Conservation (phyloP, 2,329 filamentous ascomycete genomes). For the Leptographium galeiforme region DNA sequence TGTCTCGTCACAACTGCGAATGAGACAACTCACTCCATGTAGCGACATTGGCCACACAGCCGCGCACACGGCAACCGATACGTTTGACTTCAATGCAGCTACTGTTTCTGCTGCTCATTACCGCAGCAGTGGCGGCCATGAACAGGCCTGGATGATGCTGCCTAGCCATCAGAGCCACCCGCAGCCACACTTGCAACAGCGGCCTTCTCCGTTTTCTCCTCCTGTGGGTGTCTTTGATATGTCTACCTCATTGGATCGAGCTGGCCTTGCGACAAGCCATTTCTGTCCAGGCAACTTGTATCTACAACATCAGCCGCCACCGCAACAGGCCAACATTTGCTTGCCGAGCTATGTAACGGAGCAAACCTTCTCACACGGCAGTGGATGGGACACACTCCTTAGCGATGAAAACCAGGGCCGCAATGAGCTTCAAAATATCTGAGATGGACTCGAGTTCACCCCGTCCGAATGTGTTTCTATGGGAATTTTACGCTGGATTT, state of each 20-base stretch:
- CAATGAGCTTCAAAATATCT: background rate
- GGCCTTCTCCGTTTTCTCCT: constrained; percentile 1
- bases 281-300: background rate
- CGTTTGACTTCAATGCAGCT: constrained; percentile 17
- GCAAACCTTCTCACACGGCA: background rate
- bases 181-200: background rate
- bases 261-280: background rate
- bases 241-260: background rate
- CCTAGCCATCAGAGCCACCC: background rate
- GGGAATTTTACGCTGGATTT: background rate
- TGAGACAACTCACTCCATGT: constrained; percentile 36
- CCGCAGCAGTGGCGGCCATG: background rate
- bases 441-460: background rate
- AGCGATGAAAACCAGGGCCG: background rate
- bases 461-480: background rate
- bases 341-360: background rate
- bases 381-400: constrained; percentile 5
- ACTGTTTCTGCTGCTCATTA: background rate
- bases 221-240: background rate
- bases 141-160: background rate
- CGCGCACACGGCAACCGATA: background rate
- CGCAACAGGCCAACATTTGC: background rate
- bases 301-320: background rate
- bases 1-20: constrained; percentile 17
- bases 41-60: constrained; percentile 30